Conservation (phyloP, 768 basidiomycete species). For the Hirschioporus abietinus region DNA sequence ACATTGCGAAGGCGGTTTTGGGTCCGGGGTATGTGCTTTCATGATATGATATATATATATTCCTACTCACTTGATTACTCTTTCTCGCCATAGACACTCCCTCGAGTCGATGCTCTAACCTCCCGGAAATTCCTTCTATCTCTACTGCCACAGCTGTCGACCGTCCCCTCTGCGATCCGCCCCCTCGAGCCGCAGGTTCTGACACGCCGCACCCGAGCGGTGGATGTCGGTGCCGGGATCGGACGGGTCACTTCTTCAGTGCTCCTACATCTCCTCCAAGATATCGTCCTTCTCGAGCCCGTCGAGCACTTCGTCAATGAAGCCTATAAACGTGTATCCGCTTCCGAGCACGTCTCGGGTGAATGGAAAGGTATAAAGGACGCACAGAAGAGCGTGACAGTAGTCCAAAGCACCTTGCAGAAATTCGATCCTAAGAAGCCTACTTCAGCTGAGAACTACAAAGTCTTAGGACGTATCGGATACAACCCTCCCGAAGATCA, state of each 20-base stretch:
- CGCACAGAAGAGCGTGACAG: constrained; percentile 63
- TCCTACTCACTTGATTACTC: neutral
- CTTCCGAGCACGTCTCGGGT: constrained; percentile 24
- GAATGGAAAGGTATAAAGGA: constrained; percentile 68
- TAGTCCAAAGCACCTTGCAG: constrained; percentile 78
- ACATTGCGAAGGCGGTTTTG: constrained; percentile 24
- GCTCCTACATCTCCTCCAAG: constrained; percentile 81
- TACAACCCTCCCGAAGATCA: constrained; percentile 36
- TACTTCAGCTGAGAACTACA: constrained; percentile 27
- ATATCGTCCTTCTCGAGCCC: constrained; percentile 89
- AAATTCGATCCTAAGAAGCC: constrained; percentile 65
- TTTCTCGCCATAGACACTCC: constrained; percentile 57
- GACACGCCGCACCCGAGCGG: constrained; percentile 56
- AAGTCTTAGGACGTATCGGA: constrained; percentile 63
- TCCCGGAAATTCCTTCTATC: constrained; percentile 84
- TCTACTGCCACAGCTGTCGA: constrained; percentile 73
- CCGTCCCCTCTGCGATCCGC: constrained; percentile 67
- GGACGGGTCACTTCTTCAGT: constrained; percentile 88
- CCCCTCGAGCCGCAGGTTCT: constrained; percentile 31
- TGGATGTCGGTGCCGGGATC: constrained; percentile 93
- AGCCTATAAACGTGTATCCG: constrained; percentile 43
- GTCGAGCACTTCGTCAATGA: constrained; percentile 72
- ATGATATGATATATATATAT: constrained; percentile 1
- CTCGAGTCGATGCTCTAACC: constrained; percentile 84
- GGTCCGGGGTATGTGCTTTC: constrained; percentile 27